A percentile compares a stretch with the other conserved stretches of the same genome.
phyloP scores from a whole-genome alignment of 1,284 basidiomycete genomes.

The Boletus nobilissimus region DNA sequence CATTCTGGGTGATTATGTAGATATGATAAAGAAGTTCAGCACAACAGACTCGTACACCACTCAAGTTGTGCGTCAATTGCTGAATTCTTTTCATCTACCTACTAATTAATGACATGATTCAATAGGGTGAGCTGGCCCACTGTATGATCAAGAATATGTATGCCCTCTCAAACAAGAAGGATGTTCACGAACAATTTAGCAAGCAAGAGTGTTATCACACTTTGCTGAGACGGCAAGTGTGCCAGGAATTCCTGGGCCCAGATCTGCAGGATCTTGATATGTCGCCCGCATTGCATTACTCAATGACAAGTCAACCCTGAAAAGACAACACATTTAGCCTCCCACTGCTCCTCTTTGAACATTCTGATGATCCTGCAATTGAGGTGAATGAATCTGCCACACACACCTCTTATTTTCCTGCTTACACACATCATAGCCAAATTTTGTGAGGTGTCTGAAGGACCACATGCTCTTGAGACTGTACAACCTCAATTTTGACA shows the following conservation, averaged over 20 bases:
- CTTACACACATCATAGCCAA: not conserved
- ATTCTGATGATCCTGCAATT: not conserved
- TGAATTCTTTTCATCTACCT: not conserved
- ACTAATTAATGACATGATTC: not conserved
- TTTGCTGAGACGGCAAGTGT: not conserved
- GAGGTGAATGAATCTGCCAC: not conserved
- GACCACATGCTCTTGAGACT: not conserved
- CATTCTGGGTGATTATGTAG: not conserved
- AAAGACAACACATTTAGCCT: not conserved
- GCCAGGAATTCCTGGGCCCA: not conserved
- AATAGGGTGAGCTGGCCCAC: conserved; percentile 3
- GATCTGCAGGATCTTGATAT: not conserved
- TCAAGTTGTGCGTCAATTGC: not conserved
- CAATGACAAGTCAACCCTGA: not conserved
- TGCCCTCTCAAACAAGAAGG: not conserved
- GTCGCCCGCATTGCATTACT: not conserved
- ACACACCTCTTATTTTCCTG: not conserved
- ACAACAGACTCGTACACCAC: not conserved
- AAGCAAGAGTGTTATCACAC: not conserved
- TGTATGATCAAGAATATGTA: not conserved
- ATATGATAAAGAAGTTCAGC: not conserved
- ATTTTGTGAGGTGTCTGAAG: not conserved
- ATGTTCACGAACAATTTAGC: not conserved
- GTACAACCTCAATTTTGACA: not conserved
- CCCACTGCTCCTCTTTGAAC: not conserved